Evolutionary conservation across 768 basidiomycete genomes (phyloP), one percentile per base, ranked within the genome.

Genomic region (Fistulinella prunicolor): DNA sequence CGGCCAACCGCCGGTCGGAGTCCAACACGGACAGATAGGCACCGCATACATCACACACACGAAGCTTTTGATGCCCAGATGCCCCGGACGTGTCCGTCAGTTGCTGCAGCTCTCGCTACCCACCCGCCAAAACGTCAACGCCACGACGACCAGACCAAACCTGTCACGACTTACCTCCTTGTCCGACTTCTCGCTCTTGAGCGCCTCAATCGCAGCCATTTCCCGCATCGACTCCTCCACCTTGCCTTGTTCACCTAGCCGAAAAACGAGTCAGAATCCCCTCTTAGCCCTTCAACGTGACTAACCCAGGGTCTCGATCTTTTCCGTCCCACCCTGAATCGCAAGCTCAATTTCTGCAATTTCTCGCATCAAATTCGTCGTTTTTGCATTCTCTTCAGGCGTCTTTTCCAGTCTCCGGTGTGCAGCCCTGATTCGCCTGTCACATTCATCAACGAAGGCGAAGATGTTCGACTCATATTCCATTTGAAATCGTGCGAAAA

Each of bases 41-140:
- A 60, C 96, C 96, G 66, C 96, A 99, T 23, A 97, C 94, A 74
- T 99, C 96, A 74, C 96, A 98, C n/a, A 99, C 96, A 53, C 96
- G 86, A 59, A 99, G 75, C 71, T 98, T 98, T 72, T 99, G 96
- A 76, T 99, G 96, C n/a, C 96, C 96, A 47, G 94, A 96, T 6
- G 96, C 96, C 47, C 96, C 96, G 34, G 94, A 95, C 24, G 93
- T 98, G 65, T 99, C 96, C 35, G 95, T 96, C 55, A 99, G 74
- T 68, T 94, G 86, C 70, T 96, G 94, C 38, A 98, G 76, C 62
- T 98, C 96, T 48, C 91, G 86, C 89, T 94, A 51, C 51, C 42
- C 7, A 38, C 26, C 46, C 47, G 42, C 40, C 38, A 51, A 43
- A 44, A 42, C 45, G 49, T 50, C 54, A 58, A 23, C 23, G 23